Evolutionary conservation across 352 stramenopile genomes (phyloP).

Genomic region (Phytopythium sindhum): DNA sequence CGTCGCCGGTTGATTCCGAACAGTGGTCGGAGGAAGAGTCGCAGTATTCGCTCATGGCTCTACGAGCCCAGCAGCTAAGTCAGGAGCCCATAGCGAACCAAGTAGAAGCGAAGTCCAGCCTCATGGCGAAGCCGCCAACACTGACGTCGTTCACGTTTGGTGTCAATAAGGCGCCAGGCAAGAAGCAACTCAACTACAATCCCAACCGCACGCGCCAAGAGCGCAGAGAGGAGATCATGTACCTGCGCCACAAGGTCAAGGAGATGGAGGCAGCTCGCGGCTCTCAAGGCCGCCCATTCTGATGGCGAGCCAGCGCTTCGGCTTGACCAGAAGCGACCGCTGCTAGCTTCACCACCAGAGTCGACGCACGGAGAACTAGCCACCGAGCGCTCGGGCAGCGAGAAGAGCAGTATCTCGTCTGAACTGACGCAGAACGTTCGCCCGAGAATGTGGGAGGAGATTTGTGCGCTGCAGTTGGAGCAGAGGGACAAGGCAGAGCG

Average conservation of each 20-base stretch:
- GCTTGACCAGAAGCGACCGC: constrained; percentile 15
- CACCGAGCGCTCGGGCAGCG: constrained; percentile 9
- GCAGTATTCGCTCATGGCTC: not conserved
- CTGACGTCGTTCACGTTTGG: not conserved
- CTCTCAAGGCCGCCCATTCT: constrained; percentile 15
- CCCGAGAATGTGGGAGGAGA: constrained; percentile 13
- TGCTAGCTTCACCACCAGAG: constrained; percentile 1
- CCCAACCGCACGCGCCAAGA: constrained; percentile 32
- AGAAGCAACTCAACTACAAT: constrained; percentile 12
- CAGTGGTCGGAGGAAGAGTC: constrained; percentile 5
- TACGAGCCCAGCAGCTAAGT: not conserved
- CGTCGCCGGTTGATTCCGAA: not conserved
- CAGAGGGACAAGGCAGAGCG: constrained; percentile 19
- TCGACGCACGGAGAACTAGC: constrained; percentile 6
- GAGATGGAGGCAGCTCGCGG: constrained; percentile 26
- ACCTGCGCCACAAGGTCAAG: constrained; percentile 23
- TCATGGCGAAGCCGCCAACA: not conserved
- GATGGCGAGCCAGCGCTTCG: constrained; percentile 10
- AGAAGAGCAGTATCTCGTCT: constrained; percentile 5
- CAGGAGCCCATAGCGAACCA: not conserved
- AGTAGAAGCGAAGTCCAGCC: not conserved
- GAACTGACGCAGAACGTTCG: constrained; percentile 6
- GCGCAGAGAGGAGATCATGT: constrained; percentile 29
- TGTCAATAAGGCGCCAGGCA: constrained; percentile 18
- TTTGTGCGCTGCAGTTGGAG: constrained; percentile 19